Evolutionary conservation across 176 grass and related monocot genomes (phyloP).

Genomic region (Cenchrus americanus): DNA sequence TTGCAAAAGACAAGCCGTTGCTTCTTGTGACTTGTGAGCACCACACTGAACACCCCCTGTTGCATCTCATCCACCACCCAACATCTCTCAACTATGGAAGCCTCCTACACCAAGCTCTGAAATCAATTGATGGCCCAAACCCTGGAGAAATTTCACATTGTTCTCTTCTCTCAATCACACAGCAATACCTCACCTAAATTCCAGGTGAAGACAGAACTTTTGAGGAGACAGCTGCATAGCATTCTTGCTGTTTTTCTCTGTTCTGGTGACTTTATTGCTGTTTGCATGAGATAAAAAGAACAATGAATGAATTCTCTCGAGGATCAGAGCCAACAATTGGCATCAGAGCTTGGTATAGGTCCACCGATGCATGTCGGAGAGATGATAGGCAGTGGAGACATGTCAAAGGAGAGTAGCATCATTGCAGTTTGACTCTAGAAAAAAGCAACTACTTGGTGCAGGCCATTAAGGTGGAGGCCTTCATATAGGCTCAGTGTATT

Average conservation of each 20-base stretch:
- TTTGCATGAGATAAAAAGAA: neutral
- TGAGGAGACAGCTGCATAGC: neutral
- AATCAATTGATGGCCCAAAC: neutral
- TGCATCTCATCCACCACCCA: neutral
- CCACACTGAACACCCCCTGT: neutral
- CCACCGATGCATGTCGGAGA: neutral
- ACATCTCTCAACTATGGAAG: neutral
- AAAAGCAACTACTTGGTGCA: neutral
- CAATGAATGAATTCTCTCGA: neutral
- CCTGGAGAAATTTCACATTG: neutral
- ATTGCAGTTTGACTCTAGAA: neutral
- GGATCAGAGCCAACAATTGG: neutral
- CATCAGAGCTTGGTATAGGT: neutral
- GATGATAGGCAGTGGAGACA: neutral
- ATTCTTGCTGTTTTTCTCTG: neutral
- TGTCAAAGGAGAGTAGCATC: neutral
- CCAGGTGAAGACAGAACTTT: neutral
- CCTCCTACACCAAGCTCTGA: neutral
- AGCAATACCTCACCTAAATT: neutral
- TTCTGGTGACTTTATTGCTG: neutral
- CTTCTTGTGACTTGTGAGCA: conserved; percentile 1
- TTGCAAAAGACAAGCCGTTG: neutral
- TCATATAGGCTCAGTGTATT: neutral
- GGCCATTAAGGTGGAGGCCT: neutral
- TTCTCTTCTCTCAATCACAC: neutral